Base-by-base conservation (phyloP, 306 rosid genomes). In the Trichosanthes cucumerina region DNA sequence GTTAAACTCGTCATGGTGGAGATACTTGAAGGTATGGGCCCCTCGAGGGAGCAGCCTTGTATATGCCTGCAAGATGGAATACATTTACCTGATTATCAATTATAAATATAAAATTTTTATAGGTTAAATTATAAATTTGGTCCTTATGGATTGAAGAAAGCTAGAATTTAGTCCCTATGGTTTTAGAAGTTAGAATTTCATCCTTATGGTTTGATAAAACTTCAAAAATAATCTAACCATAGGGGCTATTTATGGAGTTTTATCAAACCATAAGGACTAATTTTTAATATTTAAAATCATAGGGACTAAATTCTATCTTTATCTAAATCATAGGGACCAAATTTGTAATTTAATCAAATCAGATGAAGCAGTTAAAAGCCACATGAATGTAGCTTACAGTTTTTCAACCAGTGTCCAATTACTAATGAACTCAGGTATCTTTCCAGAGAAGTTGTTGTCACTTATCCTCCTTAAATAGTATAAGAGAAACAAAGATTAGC, bases 21-120 rank as follows among this genome's bases (percentile, higher is more conserved):
- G 82, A 94, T 90, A 85, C 83, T 87, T 21, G 91, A 81, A 73
- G 98, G 97, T 75, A 94, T 90, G 39, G 98, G 98, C 21, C 98
- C 98, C 82, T 87, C 85, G 54, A 94, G 87, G n/a, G 91, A 82
- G 84, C 92, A 85, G 80, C 98, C 98, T 39, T 88, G 81, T 1
- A 94, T 89, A 50, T 85, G 93, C 87, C 98, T 94, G 90, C 69
- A 77, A 88, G 66, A 52, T 54, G 60, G 74, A 81, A 68, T 46
- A 41, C 28, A 34, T 43, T 41, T 75, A 36, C 19, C 49, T 26
- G 52, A 81, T 70, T 39, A 77, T 60, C 6, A 36, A 44, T 21
- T 71, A 19, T 26, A 57, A 18, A 74, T 53, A 63, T 13, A 24
- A 58, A 19, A 81, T n/a, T n/a, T n/a, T n/a, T n/a, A n/a, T n/a